A percentile compares a stretch with the other conserved stretches of the same genome.
Conservation (phyloP, 2,329 filamentous ascomycete genomes). For the Ophiostoma sp. region DNA sequence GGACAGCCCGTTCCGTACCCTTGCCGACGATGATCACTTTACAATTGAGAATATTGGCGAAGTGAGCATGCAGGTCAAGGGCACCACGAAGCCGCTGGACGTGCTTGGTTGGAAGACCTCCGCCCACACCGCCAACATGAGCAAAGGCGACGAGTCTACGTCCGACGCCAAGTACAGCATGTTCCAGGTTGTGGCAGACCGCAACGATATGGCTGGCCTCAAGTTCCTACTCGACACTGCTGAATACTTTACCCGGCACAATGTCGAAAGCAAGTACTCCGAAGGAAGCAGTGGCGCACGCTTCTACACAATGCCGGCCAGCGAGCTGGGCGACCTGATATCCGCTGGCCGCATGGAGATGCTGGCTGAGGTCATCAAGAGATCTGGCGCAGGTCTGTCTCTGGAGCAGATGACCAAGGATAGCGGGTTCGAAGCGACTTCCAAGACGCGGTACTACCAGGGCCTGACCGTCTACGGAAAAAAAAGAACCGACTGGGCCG, state of each 20-base stretch:
- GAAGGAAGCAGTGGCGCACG: not conserved
- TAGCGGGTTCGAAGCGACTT: slow-evolving; percentile 32
- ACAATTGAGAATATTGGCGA: slow-evolving; percentile 73
- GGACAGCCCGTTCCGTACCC: slow-evolving; percentile 45
- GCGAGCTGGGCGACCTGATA: slow-evolving; percentile 42
- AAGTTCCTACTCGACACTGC: slow-evolving; percentile 49
- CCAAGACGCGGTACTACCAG: slow-evolving; percentile 68
- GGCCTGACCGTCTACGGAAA: slow-evolving; percentile 70
- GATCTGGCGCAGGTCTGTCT: slow-evolving; percentile 63
- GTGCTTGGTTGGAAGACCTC: slow-evolving; percentile 15
- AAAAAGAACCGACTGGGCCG: slow-evolving; percentile 69
- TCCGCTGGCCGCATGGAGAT: slow-evolving; percentile 48
- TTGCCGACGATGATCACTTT: slow-evolving; percentile 61
- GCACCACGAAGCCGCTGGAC: slow-evolving; percentile 34
- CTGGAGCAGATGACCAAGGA: slow-evolving; percentile 61
- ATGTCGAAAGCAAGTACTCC: not conserved
- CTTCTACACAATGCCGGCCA: not conserved
- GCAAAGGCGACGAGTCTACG: not conserved
- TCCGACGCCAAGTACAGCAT: slow-evolving; percentile 27
- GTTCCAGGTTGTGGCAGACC: slow-evolving; percentile 45
- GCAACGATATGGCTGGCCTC: slow-evolving; percentile 51
- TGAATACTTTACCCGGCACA: not conserved
- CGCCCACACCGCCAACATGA: not conserved
- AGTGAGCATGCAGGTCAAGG: slow-evolving; percentile 63
- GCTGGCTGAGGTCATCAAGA: slow-evolving; percentile 59